Evolutionary conservation across 805 yeast species (phyloP).

Genomic region (Starmerella floricola): DNA sequence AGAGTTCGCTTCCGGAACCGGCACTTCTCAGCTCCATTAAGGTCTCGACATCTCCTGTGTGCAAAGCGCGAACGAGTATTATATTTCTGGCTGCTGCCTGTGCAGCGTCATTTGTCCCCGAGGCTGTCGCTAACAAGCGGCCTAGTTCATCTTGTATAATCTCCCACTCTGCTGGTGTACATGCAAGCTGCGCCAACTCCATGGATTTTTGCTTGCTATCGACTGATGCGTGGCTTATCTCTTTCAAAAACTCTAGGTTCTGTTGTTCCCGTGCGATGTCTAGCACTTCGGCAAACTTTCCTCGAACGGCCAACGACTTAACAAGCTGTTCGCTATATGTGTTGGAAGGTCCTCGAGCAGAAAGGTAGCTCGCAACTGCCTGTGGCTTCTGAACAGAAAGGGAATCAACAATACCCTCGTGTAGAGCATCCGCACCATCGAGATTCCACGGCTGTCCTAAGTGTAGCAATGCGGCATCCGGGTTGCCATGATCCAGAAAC

Average conservation of each 20-base stretch:
- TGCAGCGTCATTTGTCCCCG: constrained; percentile 6
- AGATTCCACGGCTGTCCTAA: constrained; percentile 16
- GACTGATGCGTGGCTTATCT: constrained; percentile 9
- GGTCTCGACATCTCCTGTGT: constrained; percentile 15
- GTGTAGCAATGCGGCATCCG: constrained; percentile 8
- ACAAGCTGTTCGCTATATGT: constrained; percentile 8
- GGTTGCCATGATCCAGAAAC: constrained; percentile 13
- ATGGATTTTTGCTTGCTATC: constrained; percentile 2
- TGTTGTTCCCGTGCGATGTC: constrained; percentile 9
- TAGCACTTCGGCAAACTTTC: constrained; percentile 17
- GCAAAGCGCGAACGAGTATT: constrained; percentile 18
- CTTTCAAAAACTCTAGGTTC: constrained; percentile 4
- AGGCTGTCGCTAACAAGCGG: constrained; percentile 4
- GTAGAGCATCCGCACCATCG: constrained; percentile 6
- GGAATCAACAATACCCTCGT: constrained; percentile 11
- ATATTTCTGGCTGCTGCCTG: constrained; percentile 8
- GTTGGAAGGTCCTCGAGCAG: constrained; percentile 8
- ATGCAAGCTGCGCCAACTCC: constrained; percentile 19
- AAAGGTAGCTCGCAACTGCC: constrained; percentile 7
- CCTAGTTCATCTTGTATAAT: constrained; percentile 8
- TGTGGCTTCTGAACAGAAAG: constrained; percentile 5
- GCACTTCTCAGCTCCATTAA: constrained; percentile 7
- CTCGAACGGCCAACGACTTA: constrained; percentile 9
- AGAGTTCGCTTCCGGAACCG: constrained; percentile 2
- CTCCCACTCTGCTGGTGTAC: constrained; percentile 18